Evolutionary conservation across 805 yeast genomes (phyloP), one percentile per base, ranked within the genome.

Genomic region (Ogataea glucozyma): DNA sequence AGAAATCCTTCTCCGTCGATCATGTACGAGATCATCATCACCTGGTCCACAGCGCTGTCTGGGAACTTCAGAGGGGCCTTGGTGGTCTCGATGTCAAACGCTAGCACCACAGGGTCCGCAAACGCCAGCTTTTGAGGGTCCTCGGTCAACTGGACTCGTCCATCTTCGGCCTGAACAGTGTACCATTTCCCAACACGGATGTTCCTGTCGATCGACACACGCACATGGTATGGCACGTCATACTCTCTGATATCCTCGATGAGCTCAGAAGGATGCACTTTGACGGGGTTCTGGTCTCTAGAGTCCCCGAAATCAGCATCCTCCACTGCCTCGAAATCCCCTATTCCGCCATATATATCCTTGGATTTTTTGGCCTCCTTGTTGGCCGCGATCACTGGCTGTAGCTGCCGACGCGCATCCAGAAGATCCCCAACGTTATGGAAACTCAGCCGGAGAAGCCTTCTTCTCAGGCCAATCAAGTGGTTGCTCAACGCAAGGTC

Each of bases 11-110:
- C 95, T 9, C 98, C 99, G 61, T 93, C 99, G 48, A 93, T 90
- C 99, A 95, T 95, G 62, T 93, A 93, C 2, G 99, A 95, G 38
- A 93, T 93, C 99, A 95, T 95, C 97, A 93, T 93, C 30, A 93
- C 78, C 64, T 88, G 95, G 66, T 93, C 99, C 5, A 85, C 74
- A 9, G 84, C 72, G 5, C 97, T 77, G 56, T 88, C 99, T 0
- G 99, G 99, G 53, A 93, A 93, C 61, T 93, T 95, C 47, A 93
- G 73, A 2, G 98, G 98, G 10, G 95, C 88, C 61, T 93, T 93
- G 11, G 97, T 88, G 1, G 99, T 93, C 71, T 93, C 99, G 42
- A 93, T 93, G 75, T 93, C 99, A 61, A 88, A 93, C 0, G 99
- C 99, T 58, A 93, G 63, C 1, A 95, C 91, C 6, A 93, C 97